Base-by-base conservation (phyloP, 2,329 filamentous ascomycete genomes). In the Pseudopyricularia cyperi region DNA sequence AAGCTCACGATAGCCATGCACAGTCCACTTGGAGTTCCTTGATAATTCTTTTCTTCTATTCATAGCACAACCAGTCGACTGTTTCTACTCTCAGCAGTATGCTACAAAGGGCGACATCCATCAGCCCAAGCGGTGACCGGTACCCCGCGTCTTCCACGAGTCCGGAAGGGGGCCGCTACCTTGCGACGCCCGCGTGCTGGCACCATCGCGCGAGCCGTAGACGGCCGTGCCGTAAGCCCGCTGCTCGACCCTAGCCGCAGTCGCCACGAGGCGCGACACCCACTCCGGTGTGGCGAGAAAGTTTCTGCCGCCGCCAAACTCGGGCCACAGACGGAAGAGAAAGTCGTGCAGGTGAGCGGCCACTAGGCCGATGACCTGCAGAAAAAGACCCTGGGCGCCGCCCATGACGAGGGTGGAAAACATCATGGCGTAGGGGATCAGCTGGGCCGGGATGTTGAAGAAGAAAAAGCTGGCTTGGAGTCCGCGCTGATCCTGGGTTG, bases 301-400 rank as follows among this genome's bases (percentile, higher is more conserved):
- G 62, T 90, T 95, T 50, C 72, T 74, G 0, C 93, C 93, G 52
- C 87, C 87, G 32, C 89, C 91, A 63, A 93, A 93, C 52, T 87
- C 81, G 5, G 93, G 93, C 74, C 89, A 97, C 42, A 96, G 76
- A 48, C 87, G 79, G 2, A 87, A 89, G 49, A 96, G 67, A 63
- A 97, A 98, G 64, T 97, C 87, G 67, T 89, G 95, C 19, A 93
- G 62, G 65, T 98, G 93, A 4, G 90, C 90, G 12, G 90, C 87
- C 44, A 95, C 57, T 11, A 98, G 74, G n/a, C 93, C 93, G 33
- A 80, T 87, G 4, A 80, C 66, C 62, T 94, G 82, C 4, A 82
- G 61, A 52, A 86, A 63, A 11, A 86, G 76, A 17, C 68, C 58
- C 34, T 74, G 73, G 11, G 83, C 83, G 5, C 69, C 73, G 0